Conservation (phyloP, 129 eudicot genomes). For the Centella asiatica region DNA sequence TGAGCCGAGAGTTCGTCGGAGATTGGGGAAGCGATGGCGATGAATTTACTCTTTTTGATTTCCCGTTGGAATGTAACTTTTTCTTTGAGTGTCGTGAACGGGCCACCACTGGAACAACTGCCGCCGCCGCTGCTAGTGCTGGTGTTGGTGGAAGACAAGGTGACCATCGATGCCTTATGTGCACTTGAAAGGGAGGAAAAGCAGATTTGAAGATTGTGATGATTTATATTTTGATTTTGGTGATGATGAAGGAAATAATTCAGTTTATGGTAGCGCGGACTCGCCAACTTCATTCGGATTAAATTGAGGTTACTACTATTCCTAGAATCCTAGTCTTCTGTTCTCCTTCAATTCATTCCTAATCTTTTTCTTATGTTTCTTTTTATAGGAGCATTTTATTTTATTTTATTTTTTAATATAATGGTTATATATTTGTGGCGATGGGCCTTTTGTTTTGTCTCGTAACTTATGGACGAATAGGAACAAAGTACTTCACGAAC, state of each 20-base stretch:
- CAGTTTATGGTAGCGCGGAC: conserved; percentile 9
- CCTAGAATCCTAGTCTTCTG: no score
- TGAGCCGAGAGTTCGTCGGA: conserved; percentile 70
- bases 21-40: conserved; percentile 70
- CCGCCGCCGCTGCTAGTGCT: conserved; percentile 36
- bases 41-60: conserved; percentile 93
- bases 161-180: conserved; percentile 39
- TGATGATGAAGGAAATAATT: background rate
- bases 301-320: background rate
- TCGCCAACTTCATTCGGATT: conserved; percentile 34
- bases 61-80: conserved; percentile 53
- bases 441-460: no score
- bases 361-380: no score
- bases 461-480: no score
- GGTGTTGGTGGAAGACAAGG: conserved; percentile 28
- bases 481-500: no score
- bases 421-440: no score
- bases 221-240: background rate
- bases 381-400: no score
- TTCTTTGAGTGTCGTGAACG: conserved; percentile 65
- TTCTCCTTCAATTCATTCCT: no score
- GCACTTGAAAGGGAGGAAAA: background rate
- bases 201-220: background rate
- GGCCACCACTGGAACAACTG: no score
- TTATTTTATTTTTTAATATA: no score